Conservation (phyloP, 768 basidiomycete genomes). For the Suillus decipiens region DNA sequence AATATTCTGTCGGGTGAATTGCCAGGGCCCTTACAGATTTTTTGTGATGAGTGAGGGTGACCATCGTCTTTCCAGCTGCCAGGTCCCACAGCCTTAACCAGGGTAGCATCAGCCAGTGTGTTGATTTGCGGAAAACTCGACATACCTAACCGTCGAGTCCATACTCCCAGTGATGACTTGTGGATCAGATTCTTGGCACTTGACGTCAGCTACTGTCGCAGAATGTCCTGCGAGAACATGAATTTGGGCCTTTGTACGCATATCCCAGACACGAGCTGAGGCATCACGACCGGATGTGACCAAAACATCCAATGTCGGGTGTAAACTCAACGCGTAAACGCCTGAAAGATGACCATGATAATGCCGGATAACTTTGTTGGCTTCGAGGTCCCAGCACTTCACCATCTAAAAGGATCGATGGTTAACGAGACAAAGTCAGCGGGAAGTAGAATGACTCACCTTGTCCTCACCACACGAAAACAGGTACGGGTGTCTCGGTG, state of each 20-base stretch:
- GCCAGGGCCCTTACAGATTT: constrained; percentile 94
- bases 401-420: constrained; percentile 74
- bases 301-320: constrained; percentile 94
- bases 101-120: constrained; percentile 8
- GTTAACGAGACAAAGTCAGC: constrained; percentile 1
- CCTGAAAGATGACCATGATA: constrained; percentile 99
- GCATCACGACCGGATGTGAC: constrained; percentile 97
- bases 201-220: constrained; percentile 92
- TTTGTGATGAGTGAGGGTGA: constrained; percentile 98
- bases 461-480: constrained; percentile 99
- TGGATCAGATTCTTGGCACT: constrained; percentile 96
- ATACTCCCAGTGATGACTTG: constrained; percentile 98
- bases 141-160: constrained; percentile 93
- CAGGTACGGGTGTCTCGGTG: constrained; percentile 90
- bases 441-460: constrained; percentile 44
- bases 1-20: constrained; percentile 95
- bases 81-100: constrained; percentile 86
- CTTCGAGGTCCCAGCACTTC: constrained; percentile 98
- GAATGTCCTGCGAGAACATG: constrained; percentile 94
- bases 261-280: constrained; percentile 98
- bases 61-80: constrained; percentile 95
- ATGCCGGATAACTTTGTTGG: constrained; percentile 98
- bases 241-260: constrained; percentile 96
- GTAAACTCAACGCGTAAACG: constrained; percentile 90
- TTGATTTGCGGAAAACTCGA: constrained; percentile 3